A percentile compares a stretch with the other conserved stretches of the same genome.
Conservation (phyloP, 2,329 filamentous ascomycete species). For the Orbilia blumenaviensis region DNA sequence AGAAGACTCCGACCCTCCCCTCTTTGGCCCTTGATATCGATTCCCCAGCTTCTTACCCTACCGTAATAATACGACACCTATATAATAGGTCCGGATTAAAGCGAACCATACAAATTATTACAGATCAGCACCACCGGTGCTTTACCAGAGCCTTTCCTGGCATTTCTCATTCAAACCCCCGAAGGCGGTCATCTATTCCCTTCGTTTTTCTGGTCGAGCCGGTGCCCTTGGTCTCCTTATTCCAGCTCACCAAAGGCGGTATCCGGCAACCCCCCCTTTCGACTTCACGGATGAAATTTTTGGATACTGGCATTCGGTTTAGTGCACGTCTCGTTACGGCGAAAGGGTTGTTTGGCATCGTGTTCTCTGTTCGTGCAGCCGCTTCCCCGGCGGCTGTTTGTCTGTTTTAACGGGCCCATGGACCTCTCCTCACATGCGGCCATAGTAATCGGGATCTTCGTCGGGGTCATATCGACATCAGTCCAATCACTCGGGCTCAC, state of each 20-base stretch:
- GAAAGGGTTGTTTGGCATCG: not conserved
- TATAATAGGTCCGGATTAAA: not conserved
- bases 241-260: not conserved
- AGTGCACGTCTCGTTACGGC: not conserved
- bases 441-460: slow-evolving; percentile 87
- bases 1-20: too few species aligned
- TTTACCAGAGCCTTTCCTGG: too few species aligned
- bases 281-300: not conserved
- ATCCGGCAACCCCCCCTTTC: not conserved
- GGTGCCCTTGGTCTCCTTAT: not conserved
- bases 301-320: not conserved
- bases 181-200: not conserved
- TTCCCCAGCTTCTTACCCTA: too few species aligned
- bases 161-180: too few species aligned
- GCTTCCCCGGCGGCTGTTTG: slow-evolving; percentile 31
- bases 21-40: too few species aligned
- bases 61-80: not conserved
- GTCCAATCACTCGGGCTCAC: slow-evolving; percentile 95
- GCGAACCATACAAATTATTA: too few species aligned
- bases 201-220: not conserved
- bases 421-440: slow-evolving; percentile 80
- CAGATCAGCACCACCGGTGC: too few species aligned
- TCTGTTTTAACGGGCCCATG: slow-evolving; percentile 76
- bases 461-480: slow-evolving; percentile 91
- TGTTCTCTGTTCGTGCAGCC: slow-evolving; percentile 18